Conservation (phyloP, 768 basidiomycete genomes). For the Termitomyces sp. region DNA sequence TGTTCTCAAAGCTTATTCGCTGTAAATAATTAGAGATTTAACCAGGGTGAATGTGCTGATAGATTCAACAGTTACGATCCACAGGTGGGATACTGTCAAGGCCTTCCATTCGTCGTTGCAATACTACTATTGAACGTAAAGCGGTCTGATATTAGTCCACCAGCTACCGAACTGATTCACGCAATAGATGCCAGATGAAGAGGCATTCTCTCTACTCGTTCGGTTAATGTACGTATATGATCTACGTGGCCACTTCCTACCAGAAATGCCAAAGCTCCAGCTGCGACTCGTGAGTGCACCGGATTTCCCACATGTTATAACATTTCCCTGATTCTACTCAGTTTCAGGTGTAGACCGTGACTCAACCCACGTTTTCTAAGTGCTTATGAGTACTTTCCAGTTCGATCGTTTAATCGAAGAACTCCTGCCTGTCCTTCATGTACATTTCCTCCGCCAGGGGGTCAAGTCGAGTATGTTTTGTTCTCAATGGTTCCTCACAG, state of each 20-base stretch:
- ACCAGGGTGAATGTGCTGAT: background rate
- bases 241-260: constrained; percentile 93
- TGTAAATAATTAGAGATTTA: constrained; percentile 42
- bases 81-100: constrained; percentile 97
- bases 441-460: constrained; percentile 91
- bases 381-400: constrained; percentile 28
- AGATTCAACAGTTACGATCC: constrained; percentile 61
- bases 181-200: constrained; percentile 96
- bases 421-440: constrained; percentile 82
- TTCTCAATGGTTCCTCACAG: constrained; percentile 96
- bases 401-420: constrained; percentile 96
- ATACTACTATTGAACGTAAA: constrained; percentile 86
- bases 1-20: constrained; percentile 93
- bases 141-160: background rate
- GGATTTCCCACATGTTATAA: background rate
- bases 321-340: constrained; percentile 11
- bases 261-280: constrained; percentile 98
- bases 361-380: background rate
- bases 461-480: constrained; percentile 98
- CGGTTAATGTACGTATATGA: constrained; percentile 96
- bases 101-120: constrained; percentile 93
- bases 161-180: constrained; percentile 5
- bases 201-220: constrained; percentile 93
- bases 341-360: constrained; percentile 49
- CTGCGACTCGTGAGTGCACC: constrained; percentile 65